Conservation (phyloP, 1,139 yeast genomes). For the Groenewaldozyma auringiensis region DNA sequence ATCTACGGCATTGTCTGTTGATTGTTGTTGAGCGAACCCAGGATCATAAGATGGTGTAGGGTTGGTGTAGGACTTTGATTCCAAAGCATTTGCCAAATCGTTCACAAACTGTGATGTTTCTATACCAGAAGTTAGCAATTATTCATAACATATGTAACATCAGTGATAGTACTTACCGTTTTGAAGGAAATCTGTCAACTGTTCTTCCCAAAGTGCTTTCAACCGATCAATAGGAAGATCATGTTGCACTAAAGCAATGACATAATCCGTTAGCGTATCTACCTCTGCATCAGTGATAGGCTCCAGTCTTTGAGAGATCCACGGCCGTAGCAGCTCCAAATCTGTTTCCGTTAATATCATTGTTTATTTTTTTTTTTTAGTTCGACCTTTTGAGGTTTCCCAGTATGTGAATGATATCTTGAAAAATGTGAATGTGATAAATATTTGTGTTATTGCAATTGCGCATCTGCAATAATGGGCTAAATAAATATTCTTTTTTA, state of each 20-base stretch:
- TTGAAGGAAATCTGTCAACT: conserved; percentile 34
- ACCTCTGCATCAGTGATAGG: conserved; percentile 38
- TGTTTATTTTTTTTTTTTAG: conserved; percentile 5
- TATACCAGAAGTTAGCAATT: background rate
- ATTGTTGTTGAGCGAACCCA: background rate
- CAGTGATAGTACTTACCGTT: conserved; percentile 11
- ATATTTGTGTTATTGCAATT: too few species aligned
- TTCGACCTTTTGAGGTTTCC: too few species aligned
- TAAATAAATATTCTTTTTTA: too few species aligned
- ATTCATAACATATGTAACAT: background rate
- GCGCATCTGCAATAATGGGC: too few species aligned
- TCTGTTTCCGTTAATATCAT: conserved; percentile 16
- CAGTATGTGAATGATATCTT: too few species aligned
- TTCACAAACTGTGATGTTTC: conserved; percentile 4
- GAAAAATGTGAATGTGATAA: too few species aligned
- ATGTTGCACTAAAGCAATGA: conserved; percentile 37
- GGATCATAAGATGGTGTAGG: background rate
- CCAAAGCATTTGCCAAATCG: conserved; percentile 3
- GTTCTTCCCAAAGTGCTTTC: conserved; percentile 28
- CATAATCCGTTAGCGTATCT: conserved; percentile 39
- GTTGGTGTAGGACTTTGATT: background rate
- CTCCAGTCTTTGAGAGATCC: conserved; percentile 31
- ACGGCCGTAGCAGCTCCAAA: conserved; percentile 28
- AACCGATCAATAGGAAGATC: conserved; percentile 30
- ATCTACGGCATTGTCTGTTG: background rate